These are phyloP conservation scores for Neofusicoccum laricinum DNA, from an alignment of 2,329 filamentous ascomycete genomes.

Conservation along the genomic window DNA sequence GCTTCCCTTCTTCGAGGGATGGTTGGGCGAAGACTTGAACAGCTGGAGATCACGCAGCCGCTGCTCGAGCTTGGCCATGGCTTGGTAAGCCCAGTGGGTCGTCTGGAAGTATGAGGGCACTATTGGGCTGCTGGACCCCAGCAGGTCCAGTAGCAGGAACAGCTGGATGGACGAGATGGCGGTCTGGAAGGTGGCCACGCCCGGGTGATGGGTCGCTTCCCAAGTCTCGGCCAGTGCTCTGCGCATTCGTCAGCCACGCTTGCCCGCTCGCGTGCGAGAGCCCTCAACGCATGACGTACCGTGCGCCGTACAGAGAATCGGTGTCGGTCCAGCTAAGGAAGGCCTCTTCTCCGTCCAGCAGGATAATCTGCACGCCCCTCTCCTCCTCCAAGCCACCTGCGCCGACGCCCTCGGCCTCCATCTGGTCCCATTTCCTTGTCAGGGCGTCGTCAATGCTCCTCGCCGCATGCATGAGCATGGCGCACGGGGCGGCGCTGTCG, in stretches of 20 bases:
- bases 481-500: slow-evolving; percentile 91
- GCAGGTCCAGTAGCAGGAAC: slow-evolving; percentile 87
- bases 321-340: slow-evolving; percentile 75
- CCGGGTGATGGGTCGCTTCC: slow-evolving; percentile 68
- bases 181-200: slow-evolving; percentile 71
- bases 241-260: neutral
- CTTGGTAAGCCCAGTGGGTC: slow-evolving; percentile 89
- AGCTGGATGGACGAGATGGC: slow-evolving; percentile 77
- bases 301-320: slow-evolving; percentile 86
- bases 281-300: slow-evolving; percentile 47
- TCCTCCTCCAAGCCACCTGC: slow-evolving; percentile 57
- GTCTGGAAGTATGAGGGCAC: slow-evolving; percentile 85
- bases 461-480: slow-evolving; percentile 85
- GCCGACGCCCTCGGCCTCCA: slow-evolving; percentile 58
- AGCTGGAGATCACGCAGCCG: slow-evolving; percentile 66
- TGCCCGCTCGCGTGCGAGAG: neutral
- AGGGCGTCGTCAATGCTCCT: slow-evolving; percentile 75
- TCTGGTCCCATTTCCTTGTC: slow-evolving; percentile 75
- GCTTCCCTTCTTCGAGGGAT: slow-evolving; percentile 35
- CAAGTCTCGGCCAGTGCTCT: slow-evolving; percentile 74
- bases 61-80: slow-evolving; percentile 69
- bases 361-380: slow-evolving; percentile 80
- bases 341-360: slow-evolving; percentile 93
- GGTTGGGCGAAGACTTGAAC: slow-evolving; percentile 61
- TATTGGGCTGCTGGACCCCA: slow-evolving; percentile 65